Evolutionary conservation across 495 filamentous ascomycete genomes (phyloP).

Genomic region (Aspergillus conjunctus): DNA sequence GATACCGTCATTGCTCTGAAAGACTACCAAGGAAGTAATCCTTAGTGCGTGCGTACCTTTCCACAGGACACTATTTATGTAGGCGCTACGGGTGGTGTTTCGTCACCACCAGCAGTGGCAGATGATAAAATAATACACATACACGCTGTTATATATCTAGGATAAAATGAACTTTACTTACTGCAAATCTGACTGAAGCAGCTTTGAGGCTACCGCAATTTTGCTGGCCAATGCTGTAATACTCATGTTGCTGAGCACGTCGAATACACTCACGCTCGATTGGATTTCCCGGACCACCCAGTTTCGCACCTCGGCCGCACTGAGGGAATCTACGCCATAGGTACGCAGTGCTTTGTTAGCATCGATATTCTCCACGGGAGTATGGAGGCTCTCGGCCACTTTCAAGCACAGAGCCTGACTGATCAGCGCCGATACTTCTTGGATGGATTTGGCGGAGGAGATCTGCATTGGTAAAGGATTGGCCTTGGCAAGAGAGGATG

Average conservation of each 20-base stretch:
- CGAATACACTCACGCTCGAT: slow-evolving; percentile 3
- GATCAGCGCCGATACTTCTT: not conserved
- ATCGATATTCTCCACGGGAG: slow-evolving; percentile 3
- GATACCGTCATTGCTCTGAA: no score
- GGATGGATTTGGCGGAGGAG: not conserved
- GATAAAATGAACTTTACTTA: not conserved
- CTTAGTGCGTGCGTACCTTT: not conserved
- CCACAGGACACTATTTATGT: not conserved
- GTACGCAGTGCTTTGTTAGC: not conserved
- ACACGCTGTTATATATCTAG: not conserved
- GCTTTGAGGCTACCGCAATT: slow-evolving; percentile 1
- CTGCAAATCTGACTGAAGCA: not conserved
- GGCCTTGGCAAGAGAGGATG: not conserved
- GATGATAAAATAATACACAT: not conserved
- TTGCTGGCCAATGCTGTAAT: slow-evolving; percentile 1
- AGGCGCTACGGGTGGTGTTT: not conserved
- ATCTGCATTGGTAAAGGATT: not conserved
- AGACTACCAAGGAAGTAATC: not conserved
- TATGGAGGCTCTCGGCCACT: not conserved
- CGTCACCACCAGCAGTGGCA: not conserved
- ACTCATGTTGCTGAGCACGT: slow-evolving; percentile 1
- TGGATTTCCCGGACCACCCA: slow-evolving; percentile 2
- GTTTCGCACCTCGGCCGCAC: not conserved
- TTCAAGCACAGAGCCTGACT: slow-evolving; percentile 1
- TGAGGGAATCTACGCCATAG: not conserved